Conservation (phyloP, 2,329 filamentous ascomycete genomes). For the Arthrobotrys sphaeroides region DNA sequence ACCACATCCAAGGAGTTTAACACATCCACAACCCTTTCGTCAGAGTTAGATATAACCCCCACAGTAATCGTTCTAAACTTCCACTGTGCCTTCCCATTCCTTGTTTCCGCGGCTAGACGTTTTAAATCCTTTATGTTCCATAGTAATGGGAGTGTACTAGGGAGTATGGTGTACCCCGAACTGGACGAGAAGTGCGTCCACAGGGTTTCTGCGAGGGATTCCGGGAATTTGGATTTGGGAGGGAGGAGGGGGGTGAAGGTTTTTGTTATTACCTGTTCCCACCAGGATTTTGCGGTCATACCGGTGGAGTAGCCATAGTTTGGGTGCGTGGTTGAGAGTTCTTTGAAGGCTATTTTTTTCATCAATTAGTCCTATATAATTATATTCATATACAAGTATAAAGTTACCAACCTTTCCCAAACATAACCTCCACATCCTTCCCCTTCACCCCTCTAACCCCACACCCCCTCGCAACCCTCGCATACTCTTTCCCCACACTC, state of each 20-base stretch:
- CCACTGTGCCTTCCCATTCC: background rate
- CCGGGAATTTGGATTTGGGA: slow-evolving; percentile 60
- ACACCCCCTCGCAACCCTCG: slow-evolving; percentile 65
- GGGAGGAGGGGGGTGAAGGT: slow-evolving; percentile 65
- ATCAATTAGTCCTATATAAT: background rate
- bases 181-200: slow-evolving; percentile 67
- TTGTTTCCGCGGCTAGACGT: slow-evolving; percentile 8
- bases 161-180: slow-evolving; percentile 66
- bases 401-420: slow-evolving; percentile 60
- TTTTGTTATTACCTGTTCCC: slow-evolving; percentile 66
- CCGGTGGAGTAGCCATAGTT: slow-evolving; percentile 69
- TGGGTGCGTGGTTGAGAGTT: slow-evolving; percentile 62
- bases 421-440: slow-evolving; percentile 62
- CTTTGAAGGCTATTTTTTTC: slow-evolving; percentile 26
- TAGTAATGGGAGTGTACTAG: slow-evolving; percentile 65
- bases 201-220: slow-evolving; percentile 64
- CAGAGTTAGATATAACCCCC: slow-evolving; percentile 72
- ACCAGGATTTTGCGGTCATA: slow-evolving; percentile 68
- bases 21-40: slow-evolving; percentile 68
- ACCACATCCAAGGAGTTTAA: slow-evolving; percentile 66
- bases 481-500: slow-evolving; percentile 68
- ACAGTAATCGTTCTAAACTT: slow-evolving; percentile 62
- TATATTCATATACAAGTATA: background rate
- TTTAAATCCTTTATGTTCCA: slow-evolving; percentile 60
- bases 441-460: slow-evolving; percentile 64